Evolutionary conservation across 1,284 basidiomycete species (phyloP).

Genomic region (Ceratobasidium sp.): DNA sequence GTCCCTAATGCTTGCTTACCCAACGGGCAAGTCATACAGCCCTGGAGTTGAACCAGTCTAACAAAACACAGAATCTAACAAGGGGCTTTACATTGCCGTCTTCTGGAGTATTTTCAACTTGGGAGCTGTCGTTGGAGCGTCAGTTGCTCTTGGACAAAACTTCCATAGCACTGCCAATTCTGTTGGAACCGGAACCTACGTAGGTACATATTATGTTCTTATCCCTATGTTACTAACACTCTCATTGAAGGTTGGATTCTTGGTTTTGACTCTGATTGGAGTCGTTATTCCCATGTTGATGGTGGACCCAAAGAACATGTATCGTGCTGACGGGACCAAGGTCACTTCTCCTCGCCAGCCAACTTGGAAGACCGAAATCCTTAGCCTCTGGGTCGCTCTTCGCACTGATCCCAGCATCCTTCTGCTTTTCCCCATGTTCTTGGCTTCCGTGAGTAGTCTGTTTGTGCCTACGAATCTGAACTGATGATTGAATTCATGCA

Average conservation of each 20-base stretch:
- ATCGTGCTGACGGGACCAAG: slow-evolving; percentile 75
- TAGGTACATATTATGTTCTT: slow-evolving; percentile 47
- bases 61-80: slow-evolving; percentile 69
- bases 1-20: slow-evolving; percentile 82
- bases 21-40: slow-evolving; percentile 51
- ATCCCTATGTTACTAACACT: neutral
- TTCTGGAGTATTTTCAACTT: slow-evolving; percentile 76
- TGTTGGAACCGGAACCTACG: slow-evolving; percentile 69
- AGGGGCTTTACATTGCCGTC: slow-evolving; percentile 77
- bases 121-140: slow-evolving; percentile 71
- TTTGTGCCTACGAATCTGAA: neutral
- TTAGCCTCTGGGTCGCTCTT: slow-evolving; percentile 60
- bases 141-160: slow-evolving; percentile 67
- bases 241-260: slow-evolving; percentile 66
- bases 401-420: slow-evolving; percentile 63
- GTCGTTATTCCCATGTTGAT: slow-evolving; percentile 68
- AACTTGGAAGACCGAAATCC: slow-evolving; percentile 69
- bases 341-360: slow-evolving; percentile 65
- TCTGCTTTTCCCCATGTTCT: slow-evolving; percentile 70
- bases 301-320: slow-evolving; percentile 70
- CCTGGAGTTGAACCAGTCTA: neutral
- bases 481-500: slow-evolving; percentile 45
- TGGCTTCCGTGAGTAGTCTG: slow-evolving; percentile 50
- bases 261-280: slow-evolving; percentile 71
- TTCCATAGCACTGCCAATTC: slow-evolving; percentile 44